phyloP scores from a whole-genome alignment of 352 stramenopile species.

The Discostella stelligera region DNA sequence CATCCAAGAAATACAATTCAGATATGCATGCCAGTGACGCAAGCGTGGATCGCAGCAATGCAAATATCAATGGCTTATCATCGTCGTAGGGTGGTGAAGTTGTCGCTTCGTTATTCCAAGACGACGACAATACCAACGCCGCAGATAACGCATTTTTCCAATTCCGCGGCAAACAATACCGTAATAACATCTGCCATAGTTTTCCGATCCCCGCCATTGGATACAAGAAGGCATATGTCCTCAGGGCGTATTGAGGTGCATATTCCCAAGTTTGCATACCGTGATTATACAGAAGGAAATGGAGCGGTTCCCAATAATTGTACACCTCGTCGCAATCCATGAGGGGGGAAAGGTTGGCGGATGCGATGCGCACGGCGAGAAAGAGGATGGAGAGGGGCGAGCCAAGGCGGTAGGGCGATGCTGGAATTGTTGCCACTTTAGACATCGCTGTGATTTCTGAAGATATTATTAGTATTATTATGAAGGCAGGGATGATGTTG shows the following conservation, averaged over 20 bases:
- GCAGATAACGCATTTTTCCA: no score
- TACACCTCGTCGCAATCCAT: constrained; percentile 98
- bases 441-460: no score
- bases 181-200: constrained; percentile 21
- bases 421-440: no score
- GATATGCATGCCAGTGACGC: constrained; percentile 83
- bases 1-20: constrained; percentile 87
- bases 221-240: constrained; percentile 93
- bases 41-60: constrained; percentile 86
- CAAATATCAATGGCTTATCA: constrained; percentile 88
- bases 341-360: constrained; percentile 80
- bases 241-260: constrained; percentile 90
- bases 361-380: constrained; percentile 54
- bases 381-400: constrained; percentile 45
- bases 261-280: constrained; percentile 87
- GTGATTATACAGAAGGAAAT: constrained; percentile 90
- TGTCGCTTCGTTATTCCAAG: constrained; percentile 18
- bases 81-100: background rate
- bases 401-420: constrained; percentile 19
- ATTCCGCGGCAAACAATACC: no score
- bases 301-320: constrained; percentile 99
- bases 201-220: constrained; percentile 67
- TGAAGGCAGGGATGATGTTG: no score
- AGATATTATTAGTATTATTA: no score
- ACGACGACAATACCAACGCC: constrained; percentile 23